Evolutionary conservation across 2,329 filamentous ascomycete species (phyloP).

Genomic region (Zymoseptoria crescenta): DNA sequence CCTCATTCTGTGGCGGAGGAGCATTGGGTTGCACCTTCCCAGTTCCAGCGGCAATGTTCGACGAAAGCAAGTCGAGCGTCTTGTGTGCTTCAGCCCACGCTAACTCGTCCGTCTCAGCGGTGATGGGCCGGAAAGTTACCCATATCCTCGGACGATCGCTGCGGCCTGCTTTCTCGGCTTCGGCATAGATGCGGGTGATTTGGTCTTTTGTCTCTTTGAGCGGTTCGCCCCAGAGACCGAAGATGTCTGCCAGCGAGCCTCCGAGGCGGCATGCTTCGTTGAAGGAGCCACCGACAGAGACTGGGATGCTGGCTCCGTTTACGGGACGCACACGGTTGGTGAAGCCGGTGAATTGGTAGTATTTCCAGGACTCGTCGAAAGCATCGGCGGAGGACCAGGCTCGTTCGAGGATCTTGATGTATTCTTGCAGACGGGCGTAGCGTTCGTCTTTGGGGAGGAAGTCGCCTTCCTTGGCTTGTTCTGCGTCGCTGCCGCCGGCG

Average conservation of each 20-base stretch:
- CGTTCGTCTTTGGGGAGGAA: conserved; percentile 51
- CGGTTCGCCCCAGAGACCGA: conserved; percentile 57
- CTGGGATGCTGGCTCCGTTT: conserved; percentile 45
- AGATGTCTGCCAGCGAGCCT: conserved; percentile 53
- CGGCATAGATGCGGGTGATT: conserved; percentile 53
- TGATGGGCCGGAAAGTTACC: conserved; percentile 57
- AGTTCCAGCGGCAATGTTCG: conserved; percentile 28
- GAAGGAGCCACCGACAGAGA: conserved; percentile 54
- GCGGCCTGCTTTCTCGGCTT: conserved; percentile 51
- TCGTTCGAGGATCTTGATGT: conserved; percentile 52
- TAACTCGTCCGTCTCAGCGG: conserved; percentile 54
- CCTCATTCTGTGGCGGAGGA: conserved; percentile 48
- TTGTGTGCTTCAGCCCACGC: conserved; percentile 55
- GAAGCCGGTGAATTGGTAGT: conserved; percentile 54
- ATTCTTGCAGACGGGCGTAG: conserved; percentile 53
- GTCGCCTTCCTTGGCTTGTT: conserved; percentile 54
- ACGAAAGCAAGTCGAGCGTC: conserved; percentile 46
- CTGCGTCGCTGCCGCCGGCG: conserved; percentile 52
- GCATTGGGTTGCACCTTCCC: conserved; percentile 24
- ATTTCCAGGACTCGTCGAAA: conserved; percentile 55
- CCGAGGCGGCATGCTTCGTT: conserved; percentile 53
- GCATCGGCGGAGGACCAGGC: conserved; percentile 51
- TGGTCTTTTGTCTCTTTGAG: conserved; percentile 57
- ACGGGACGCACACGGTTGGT: conserved; percentile 47
- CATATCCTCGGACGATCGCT: conserved; percentile 51